Evolutionary conservation across 495 filamentous ascomycete species (phyloP), one percentile per base, ranked within the genome.

Genomic region (Podospora pseudopauciseta): DNA sequence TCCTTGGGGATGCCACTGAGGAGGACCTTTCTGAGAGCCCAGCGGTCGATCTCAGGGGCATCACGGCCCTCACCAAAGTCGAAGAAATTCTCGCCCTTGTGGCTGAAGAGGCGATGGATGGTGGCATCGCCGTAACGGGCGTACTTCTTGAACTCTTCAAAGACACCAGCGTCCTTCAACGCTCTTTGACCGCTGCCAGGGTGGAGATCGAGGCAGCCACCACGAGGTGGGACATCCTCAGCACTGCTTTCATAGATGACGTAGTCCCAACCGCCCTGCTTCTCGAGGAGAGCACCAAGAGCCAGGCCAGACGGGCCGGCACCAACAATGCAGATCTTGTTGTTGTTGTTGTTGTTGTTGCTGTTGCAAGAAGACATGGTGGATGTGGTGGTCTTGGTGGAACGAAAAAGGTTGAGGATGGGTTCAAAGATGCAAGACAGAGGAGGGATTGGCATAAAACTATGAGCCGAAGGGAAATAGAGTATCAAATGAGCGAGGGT

Each of bases 171-270:
- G 69, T 84, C 82, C 16, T 72, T 63, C 18, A 90, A 66, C 2
- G 86, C 87, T n/a, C 71, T 77, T 34, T 86, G 83, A 0, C 87
- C 86, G 1, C 80, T 78, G 28, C 76, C 72, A 1, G 77, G 68
- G 66, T 89, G 86, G 5, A 89, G 77, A 68, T 89, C 87, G 4
- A 89, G 79, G 20, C 79, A 82, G 16, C 87, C 87, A 26, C 86
- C 86, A 19, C 74, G 72, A 19, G 77, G 76, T 2, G 73, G 71
- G 3, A 32, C 30, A 5, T 69, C 54, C 18, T 73, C 75, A 26
- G 70, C 63, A 61, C 86, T 84, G 32, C 77, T 76, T 71, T 90
- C 87, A 73, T 82, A 89, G 69, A 90, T 76, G 2, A 79, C 80
- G 62, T 75, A 79, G n/a, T 74, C 68, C 3, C 7, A 32, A 65